Evolutionary conservation across 176 grass and related monocot species (phyloP).

Genomic region (Avena sativa): DNA sequence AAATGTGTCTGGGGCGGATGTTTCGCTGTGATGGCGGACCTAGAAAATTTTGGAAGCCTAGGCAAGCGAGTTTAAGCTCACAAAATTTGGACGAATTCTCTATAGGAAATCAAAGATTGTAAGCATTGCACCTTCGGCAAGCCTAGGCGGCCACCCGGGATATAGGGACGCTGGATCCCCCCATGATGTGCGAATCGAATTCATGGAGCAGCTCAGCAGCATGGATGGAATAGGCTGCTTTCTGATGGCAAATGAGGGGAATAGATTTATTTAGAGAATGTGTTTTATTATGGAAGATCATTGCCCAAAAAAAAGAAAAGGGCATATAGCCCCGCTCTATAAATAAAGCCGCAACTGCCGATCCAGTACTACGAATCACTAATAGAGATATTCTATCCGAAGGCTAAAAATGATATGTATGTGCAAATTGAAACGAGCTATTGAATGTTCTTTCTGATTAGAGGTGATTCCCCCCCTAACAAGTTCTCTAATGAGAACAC

Average conservation of each 20-base stretch:
- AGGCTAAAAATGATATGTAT: neutral
- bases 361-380: no score
- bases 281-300: no score
- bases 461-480: neutral
- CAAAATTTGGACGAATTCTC: no score
- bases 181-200: neutral
- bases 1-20: neutral
- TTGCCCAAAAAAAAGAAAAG: no score
- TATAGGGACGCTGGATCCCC: no score
- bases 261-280: neutral
- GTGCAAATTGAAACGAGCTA: neutral
- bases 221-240: neutral
- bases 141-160: no score
- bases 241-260: neutral
- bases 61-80: no score
- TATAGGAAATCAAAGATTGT: no score
- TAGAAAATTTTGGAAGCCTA: no score
- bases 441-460: neutral
- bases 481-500: neutral
- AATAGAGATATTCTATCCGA: neutral
- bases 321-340: no score
- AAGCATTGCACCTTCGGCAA: no score
- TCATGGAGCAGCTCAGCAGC: neutral
- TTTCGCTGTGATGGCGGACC: neutral
- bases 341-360: no score